A percentile compares a stretch with the other conserved stretches of the same genome.
phyloP scores from a whole-genome alignment of 2,329 filamentous ascomycete genomes.

The Ophiocordyceps unilateralis region DNA sequence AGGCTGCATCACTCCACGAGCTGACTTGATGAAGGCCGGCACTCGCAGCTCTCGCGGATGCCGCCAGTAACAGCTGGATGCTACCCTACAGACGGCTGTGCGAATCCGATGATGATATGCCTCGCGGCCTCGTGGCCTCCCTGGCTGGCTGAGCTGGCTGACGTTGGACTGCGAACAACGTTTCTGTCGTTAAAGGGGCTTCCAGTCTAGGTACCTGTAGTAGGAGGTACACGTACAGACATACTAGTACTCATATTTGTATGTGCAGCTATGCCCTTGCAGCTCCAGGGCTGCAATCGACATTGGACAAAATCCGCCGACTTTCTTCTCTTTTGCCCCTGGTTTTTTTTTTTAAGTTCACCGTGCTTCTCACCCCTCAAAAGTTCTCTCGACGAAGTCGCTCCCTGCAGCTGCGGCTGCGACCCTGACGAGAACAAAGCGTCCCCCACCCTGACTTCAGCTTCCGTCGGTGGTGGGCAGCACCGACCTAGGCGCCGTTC shows the following conservation, averaged over 20 bases:
- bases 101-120: not conserved
- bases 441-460: not conserved
- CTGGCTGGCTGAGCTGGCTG: too few relatives aligned
- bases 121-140: too few relatives aligned
- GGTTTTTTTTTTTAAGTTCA: not conserved
- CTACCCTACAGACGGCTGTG: not conserved
- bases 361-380: not conserved
- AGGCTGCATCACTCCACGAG: not conserved
- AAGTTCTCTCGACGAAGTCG: not conserved
- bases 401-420: not conserved
- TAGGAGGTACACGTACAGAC: too few relatives aligned
- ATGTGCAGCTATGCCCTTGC: not conserved
- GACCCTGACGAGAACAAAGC: not conserved
- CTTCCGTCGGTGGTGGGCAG: not conserved
- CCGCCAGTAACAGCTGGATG: too few relatives aligned
- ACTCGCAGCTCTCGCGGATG: not conserved
- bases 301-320: not conserved
- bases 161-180: too few relatives aligned
- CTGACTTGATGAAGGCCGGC: not conserved
- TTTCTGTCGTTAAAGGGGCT: too few relatives aligned
- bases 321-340: not conserved
- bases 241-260: too few relatives aligned
- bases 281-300: not conserved
- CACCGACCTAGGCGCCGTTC: conserved; percentile 3
- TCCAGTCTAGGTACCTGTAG: too few relatives aligned